Evolutionary conservation across 768 basidiomycete species (phyloP), one percentile per base, ranked within the genome.

Genomic region (Chalciporus chontae): DNA sequence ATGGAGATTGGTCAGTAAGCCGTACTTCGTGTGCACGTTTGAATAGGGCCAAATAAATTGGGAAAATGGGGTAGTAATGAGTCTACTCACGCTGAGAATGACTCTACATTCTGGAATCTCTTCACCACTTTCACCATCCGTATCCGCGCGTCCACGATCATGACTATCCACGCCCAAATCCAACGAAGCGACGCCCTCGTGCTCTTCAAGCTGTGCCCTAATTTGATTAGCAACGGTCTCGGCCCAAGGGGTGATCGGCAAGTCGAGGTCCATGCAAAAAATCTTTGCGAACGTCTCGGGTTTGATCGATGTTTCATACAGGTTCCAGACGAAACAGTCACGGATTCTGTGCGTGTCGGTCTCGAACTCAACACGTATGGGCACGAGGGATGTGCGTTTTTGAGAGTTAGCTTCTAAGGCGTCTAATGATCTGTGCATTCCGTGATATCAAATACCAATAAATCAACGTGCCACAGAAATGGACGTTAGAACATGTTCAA

Each of bases 261-360:
- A 76, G 51, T 92, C 90, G 40, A 97, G 77, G 69, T 99, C 96
- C 27, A 78, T 73, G 66, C 93, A 95, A 67, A 98, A 94, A 24
- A 84, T 85, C 45, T 71, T 76, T 4, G 95, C 94, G 56, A 99
- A 99, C 1, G 74, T 73, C 49, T 90, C 85, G 0, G 95, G 94
- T 21, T 83, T 86, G 58, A 95, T 84, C 53, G 90, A 70, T n/a
- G 75, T 72, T 70, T 98, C 95, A 64, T 91, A 83, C 40, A 94
- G 69, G 61, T 98, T 96, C 96, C 96, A 99, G 10, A 91, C 80
- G 67, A 99, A 98, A 61, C 87, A 87, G 63, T 99, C 96, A 37
- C 94, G 85, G 65, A 99, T 82, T 60, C 94, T 77, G 62, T 90
- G 90, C 0, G 87, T 87, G 10, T 92, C 90, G 10, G 88, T 92